phyloP scores from a whole-genome alignment of 331 rosid genomes.

The Ulmus americana region DNA sequence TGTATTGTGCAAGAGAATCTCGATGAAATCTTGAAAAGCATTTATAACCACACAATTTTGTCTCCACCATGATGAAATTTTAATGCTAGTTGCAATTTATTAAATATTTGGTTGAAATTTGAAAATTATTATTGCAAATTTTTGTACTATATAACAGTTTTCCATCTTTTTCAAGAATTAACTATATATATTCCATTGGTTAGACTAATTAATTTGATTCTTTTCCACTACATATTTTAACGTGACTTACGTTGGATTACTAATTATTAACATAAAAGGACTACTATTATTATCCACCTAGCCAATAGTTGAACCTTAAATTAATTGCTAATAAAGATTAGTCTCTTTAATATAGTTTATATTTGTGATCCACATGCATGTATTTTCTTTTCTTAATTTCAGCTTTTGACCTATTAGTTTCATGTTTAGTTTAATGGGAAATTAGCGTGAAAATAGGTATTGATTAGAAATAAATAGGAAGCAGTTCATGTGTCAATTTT shows the following conservation, averaged over 20 bases:
- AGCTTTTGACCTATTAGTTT: background rate
- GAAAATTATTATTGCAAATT: background rate
- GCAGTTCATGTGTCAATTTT: background rate
- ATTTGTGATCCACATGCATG: background rate
- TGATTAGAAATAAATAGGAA: slow-evolving; percentile 1
- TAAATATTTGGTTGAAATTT: background rate
- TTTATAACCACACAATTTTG: background rate
- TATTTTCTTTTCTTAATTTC: background rate
- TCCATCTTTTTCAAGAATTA: background rate
- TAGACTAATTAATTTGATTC: background rate
- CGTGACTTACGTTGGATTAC: background rate
- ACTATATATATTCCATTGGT: background rate
- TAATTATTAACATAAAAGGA: background rate
- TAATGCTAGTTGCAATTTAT: background rate
- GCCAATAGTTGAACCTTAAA: background rate
- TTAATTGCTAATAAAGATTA: background rate
- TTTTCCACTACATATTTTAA: background rate
- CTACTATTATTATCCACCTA: background rate
- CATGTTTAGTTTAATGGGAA: background rate
- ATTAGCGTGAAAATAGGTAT: background rate
- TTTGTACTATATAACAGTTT: background rate
- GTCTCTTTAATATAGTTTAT: background rate
- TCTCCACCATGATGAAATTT: background rate
- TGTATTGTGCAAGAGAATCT: background rate
- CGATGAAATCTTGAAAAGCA: background rate